Conservation (phyloP, 2,329 filamentous ascomycete species). For the Fusarium marasasianum region DNA sequence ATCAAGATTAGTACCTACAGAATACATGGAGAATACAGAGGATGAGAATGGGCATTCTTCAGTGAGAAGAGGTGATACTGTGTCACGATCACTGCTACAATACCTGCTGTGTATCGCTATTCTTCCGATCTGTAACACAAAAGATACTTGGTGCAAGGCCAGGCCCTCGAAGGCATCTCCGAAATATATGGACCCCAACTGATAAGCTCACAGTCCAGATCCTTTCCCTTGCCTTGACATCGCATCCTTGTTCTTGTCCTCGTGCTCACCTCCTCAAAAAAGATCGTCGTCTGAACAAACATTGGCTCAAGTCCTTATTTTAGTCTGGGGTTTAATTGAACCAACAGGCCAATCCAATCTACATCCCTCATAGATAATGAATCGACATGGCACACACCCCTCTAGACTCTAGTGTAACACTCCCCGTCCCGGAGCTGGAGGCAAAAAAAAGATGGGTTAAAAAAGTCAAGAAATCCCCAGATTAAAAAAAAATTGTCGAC, state of each 20-base stretch:
- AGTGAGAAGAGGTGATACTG: neutral
- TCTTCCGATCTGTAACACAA: neutral
- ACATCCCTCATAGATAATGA: neutral
- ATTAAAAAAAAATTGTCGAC: neutral
- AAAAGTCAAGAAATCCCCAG: constrained; percentile 28
- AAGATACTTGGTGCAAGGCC: neutral
- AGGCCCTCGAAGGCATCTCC: neutral
- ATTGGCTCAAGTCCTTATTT: neutral
- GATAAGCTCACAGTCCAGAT: constrained; percentile 14
- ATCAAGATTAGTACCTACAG: too few species aligned
- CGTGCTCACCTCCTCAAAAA: constrained; percentile 3
- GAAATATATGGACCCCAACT: constrained; percentile 13
- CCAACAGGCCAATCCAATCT: neutral
- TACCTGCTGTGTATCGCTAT: neutral
- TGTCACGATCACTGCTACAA: too few species aligned
- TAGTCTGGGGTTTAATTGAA: neutral
- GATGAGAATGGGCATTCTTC: fast-evolving
- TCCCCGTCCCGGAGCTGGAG: neutral
- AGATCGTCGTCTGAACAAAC: neutral
- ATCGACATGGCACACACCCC: neutral
- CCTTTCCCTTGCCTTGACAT: neutral
- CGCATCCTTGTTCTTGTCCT: neutral
- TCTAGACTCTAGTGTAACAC: neutral
- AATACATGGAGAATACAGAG: neutral
- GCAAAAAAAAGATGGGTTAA: constrained; percentile 13